phyloP scores from a whole-genome alignment of 2,329 filamentous ascomycete species.

The Dothideomycetidae sp. region DNA sequence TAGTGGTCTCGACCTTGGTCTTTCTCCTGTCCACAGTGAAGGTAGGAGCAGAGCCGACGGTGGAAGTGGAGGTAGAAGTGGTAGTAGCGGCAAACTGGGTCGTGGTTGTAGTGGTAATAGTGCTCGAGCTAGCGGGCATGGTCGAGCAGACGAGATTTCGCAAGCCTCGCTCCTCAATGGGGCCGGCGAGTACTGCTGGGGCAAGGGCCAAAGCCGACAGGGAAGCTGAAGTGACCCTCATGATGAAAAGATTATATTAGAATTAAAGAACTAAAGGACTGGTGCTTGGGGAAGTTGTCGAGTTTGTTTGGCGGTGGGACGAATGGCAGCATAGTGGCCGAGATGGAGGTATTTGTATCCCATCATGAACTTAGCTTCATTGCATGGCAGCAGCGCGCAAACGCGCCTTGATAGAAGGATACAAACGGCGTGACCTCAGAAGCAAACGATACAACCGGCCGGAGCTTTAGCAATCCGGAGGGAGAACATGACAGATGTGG shows the following conservation, averaged over 20 bases:
- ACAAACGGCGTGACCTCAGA: not conserved
- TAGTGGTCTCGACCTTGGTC: not conserved
- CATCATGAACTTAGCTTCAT: too few species aligned
- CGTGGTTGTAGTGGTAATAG: not conserved
- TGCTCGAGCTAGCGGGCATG: not conserved
- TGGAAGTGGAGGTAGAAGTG: slow-evolving; percentile 1
- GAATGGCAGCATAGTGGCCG: slow-evolving; percentile 1
- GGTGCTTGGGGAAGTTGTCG: not conserved
- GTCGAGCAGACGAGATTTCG: slow-evolving; percentile 2
- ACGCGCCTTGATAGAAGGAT: not conserved
- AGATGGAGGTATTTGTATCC: not conserved
- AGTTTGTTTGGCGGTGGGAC: slow-evolving; percentile 3
- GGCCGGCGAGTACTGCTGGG: not conserved
- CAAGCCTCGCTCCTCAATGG: not conserved
- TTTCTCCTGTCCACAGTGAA: slow-evolving; percentile 1
- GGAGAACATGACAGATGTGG: too few species aligned
- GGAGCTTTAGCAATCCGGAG: too few species aligned
- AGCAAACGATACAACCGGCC: too few species aligned
- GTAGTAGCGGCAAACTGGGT: slow-evolving; percentile 2
- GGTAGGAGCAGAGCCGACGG: slow-evolving; percentile 1
- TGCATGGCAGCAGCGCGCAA: not conserved
- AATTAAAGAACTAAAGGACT: not conserved
- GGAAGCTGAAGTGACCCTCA: slow-evolving; percentile 8
- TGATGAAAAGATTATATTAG: slow-evolving; percentile 2
- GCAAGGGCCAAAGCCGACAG: slow-evolving; percentile 1